These are phyloP conservation scores for Lecanoromycetidae sp. DNA, from an alignment of 2,329 filamentous ascomycete genomes.

Conservation along the genomic window DNA sequence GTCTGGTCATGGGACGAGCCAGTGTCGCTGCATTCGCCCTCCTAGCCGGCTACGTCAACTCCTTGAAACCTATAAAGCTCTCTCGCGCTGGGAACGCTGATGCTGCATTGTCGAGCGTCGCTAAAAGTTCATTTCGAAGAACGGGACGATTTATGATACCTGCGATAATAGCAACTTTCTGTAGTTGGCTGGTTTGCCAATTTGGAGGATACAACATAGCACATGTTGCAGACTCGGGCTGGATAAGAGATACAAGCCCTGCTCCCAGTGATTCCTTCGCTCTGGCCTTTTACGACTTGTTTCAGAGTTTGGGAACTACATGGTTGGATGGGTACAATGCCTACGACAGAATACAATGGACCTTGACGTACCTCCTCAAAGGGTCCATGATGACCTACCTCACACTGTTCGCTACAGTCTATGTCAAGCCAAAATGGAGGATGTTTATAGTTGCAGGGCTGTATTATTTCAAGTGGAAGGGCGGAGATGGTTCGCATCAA, in stretches of 20 bases:
- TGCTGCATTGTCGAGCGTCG: slow-evolving; percentile 28
- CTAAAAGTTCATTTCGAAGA: slow-evolving; percentile 28
- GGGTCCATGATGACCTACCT: slow-evolving; percentile 19
- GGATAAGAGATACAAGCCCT: slow-evolving; percentile 15
- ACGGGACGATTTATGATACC: slow-evolving; percentile 29
- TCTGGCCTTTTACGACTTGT: slow-evolving; percentile 15
- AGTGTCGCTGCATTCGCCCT: slow-evolving; percentile 65
- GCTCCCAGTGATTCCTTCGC: slow-evolving; percentile 10
- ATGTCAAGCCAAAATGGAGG: slow-evolving; percentile 17
- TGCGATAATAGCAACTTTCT: slow-evolving; percentile 26
- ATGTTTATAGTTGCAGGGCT: slow-evolving; percentile 15
- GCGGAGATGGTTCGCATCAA: slow-evolving; percentile 12
- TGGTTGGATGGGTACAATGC: slow-evolving; percentile 17
- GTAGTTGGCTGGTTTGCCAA: slow-evolving; percentile 24
- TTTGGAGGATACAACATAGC: slow-evolving; percentile 3
- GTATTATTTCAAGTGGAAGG: slow-evolving; percentile 17
- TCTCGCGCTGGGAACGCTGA: slow-evolving; percentile 29
- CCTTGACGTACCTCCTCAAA: slow-evolving; percentile 14
- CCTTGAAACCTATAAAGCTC: slow-evolving; percentile 29
- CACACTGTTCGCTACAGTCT: slow-evolving; percentile 18
- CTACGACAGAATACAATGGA: slow-evolving; percentile 20
- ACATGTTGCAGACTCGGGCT: slow-evolving; percentile 8
- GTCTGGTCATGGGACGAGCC: slow-evolving; percentile 29
- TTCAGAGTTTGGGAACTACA: slow-evolving; percentile 11
- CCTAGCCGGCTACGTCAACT: slow-evolving; percentile 41